Percentiles rank a stretch among this genome's conserved stretches.
Evolutionary conservation across 345 rosid genomes (phyloP).

Genomic region (Eucalyptus dawsonii): DNA sequence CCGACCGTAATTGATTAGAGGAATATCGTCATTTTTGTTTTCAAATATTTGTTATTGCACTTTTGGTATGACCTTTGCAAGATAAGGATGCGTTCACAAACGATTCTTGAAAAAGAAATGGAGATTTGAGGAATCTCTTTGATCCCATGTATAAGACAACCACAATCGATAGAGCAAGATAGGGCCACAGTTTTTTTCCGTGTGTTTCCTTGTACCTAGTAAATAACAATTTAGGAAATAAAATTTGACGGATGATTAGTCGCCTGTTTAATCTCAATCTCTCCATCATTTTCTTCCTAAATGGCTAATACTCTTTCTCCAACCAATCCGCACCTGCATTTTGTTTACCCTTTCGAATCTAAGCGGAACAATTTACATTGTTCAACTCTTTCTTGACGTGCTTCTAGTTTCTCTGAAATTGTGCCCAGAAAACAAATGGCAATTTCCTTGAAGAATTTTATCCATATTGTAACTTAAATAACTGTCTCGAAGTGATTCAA

Average conservation of each 20-base stretch:
- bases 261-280: neutral
- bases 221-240: no score
- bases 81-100: neutral
- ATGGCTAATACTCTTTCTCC: no score
- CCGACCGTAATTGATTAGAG: neutral
- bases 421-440: no score
- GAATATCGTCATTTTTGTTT: neutral
- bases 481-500: neutral
- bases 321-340: no score
- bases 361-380: no score
- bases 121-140: neutral
- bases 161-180: neutral
- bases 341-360: no score
- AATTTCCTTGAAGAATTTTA: no score
- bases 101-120: neutral
- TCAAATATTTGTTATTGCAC: neutral
- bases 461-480: neutral
- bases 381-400: no score
- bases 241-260: no score
- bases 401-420: no score
- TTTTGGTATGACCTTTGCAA: neutral
- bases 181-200: neutral
- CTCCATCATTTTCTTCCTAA: neutral
- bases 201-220: neutral
- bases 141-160: neutral